Evolutionary conservation across 352 stramenopile species (phyloP), one percentile per base, ranked within the genome.

Genomic region (Saprolegnia parasitica): DNA sequence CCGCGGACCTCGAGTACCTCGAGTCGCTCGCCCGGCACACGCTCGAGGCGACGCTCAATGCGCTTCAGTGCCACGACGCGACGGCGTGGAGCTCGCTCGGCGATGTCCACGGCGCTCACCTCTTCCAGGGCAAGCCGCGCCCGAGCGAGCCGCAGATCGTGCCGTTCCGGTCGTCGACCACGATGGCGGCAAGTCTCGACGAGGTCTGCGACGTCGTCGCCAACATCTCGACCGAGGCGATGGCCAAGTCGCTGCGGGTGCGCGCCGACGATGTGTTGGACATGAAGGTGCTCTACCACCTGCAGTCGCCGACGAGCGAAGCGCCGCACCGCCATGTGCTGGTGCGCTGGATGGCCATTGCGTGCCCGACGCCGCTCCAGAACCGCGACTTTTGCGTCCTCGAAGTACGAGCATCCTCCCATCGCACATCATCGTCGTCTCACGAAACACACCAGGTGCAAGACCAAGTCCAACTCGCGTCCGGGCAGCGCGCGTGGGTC

Each of bases 371-470:
- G 29, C 62, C 62, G 32, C 32, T 68, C 15, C 13, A 32, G 9
- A 39, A 32, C 13, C 62, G 62, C 29, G 62, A 68, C 50, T 68
- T 68, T 68, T 68, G 62, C 32, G 40, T 68, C 42, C 42, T 68
- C 40, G 62, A 68, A 47, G 62, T 68, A 18, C 42, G 24, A 20
- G 21, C 21, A 21, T 52, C 18, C 46, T 21, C 18, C 18, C 18
- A 52, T 26, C 35, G 13, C 0, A 20, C 40, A 13, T 11, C 4
- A 5, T 24, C 15, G 16, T 67, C 24, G 11, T 67, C 32, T 21
- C n/a, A n/a, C 26, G 11, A 4, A 6, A 21, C n/a, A 16, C 18
- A 21, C 15, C 45, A 63, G 55, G 40, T 46, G 5, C 62, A 68
- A 26, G 26, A 60, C 6, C 39, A 29, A 58, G 8, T 26, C 11